These are phyloP conservation scores for Backusella liffmaniae DNA, from an alignment of 192 early-diverging fungal genomes.

Conservation along the genomic window DNA sequence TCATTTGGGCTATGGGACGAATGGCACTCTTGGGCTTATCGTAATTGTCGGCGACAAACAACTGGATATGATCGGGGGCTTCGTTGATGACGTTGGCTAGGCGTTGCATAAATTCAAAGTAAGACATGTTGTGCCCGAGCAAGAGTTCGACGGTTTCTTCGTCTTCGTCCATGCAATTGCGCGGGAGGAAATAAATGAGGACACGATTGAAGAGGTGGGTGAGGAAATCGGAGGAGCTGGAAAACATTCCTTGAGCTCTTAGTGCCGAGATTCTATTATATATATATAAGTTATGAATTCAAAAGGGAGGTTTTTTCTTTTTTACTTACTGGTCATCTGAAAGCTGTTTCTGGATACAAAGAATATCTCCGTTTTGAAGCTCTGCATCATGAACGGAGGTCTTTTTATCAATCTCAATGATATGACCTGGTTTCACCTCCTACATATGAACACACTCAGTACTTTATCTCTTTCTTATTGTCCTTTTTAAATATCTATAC, in stretches of 20 bases:
- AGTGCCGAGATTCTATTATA: slow-evolving; percentile 27
- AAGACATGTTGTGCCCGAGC: slow-evolving; percentile 58
- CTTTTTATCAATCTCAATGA: slow-evolving; percentile 69
- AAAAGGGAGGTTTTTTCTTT: not conserved
- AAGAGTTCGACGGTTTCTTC: slow-evolving; percentile 32
- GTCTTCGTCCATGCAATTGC: slow-evolving; percentile 2
- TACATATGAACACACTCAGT: slow-evolving; percentile 17
- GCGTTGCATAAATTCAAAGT: slow-evolving; percentile 61
- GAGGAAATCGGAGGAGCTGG: slow-evolving; percentile 69
- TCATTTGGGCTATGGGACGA: not conserved
- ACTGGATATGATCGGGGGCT: slow-evolving; percentile 69
- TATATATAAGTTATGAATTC: not conserved
- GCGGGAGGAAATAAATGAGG: slow-evolving; percentile 66
- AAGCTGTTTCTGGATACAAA: slow-evolving; percentile 71
- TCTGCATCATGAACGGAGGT: slow-evolving; percentile 70
- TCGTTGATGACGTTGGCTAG: slow-evolving; percentile 59
- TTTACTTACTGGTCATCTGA: slow-evolving; percentile 31
- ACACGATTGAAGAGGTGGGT: slow-evolving; percentile 69
- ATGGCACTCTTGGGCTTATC: not conserved
- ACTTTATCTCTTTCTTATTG: not conserved
- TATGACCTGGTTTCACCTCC: slow-evolving; percentile 92
- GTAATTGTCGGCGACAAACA: not conserved
- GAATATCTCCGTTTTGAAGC: slow-evolving; percentile 92
- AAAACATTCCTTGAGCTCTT: not conserved
- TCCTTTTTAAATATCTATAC: not conserved